Percentiles rank a stretch among this genome's conserved stretches.
Conservation (phyloP, 768 basidiomycete genomes). For the Boletus barrowsii region DNA sequence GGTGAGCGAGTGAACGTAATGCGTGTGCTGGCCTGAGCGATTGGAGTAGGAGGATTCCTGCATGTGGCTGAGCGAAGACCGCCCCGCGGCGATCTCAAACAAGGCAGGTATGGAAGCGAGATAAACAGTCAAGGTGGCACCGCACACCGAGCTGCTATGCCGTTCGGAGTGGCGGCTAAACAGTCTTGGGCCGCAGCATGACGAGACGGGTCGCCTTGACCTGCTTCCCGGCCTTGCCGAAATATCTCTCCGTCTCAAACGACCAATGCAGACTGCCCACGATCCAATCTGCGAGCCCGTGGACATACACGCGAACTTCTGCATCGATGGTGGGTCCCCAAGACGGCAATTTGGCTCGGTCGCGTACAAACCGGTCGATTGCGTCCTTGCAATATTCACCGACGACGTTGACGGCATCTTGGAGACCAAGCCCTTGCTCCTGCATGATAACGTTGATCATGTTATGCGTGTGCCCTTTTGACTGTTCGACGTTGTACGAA, state of each 20-base stretch:
- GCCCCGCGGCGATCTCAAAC: too few species aligned
- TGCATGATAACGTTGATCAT: conserved; percentile 80
- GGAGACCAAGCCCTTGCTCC: conserved; percentile 67
- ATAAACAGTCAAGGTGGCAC: too few species aligned
- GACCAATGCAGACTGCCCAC: conserved; percentile 75
- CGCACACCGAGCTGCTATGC: too few species aligned
- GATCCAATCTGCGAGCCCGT: conserved; percentile 77
- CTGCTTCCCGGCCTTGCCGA: conserved; percentile 53
- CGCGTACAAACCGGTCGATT: conserved; percentile 62
- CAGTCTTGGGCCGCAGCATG: conserved; percentile 45
- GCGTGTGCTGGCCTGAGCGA: too few species aligned
- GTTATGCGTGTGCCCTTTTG: conserved; percentile 81
- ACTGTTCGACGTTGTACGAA: conserved; percentile 82
- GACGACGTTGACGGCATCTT: conserved; percentile 72
- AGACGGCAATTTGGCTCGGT: conserved; percentile 52
- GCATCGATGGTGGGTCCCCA: conserved; percentile 68
- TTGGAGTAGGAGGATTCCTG: too few species aligned
- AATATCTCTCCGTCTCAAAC: conserved; percentile 73
- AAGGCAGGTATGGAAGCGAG: too few species aligned
- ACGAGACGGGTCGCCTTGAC: conserved; percentile 59
- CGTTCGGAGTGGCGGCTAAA: background rate
- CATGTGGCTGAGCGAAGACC: too few species aligned
- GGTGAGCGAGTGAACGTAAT: too few species aligned
- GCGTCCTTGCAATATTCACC: conserved; percentile 71
- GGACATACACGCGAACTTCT: conserved; percentile 60